Evolutionary conservation across 2,329 filamentous ascomycete genomes (phyloP), one percentile per base, ranked within the genome.

Genomic region (Pyricularia sp.): DNA sequence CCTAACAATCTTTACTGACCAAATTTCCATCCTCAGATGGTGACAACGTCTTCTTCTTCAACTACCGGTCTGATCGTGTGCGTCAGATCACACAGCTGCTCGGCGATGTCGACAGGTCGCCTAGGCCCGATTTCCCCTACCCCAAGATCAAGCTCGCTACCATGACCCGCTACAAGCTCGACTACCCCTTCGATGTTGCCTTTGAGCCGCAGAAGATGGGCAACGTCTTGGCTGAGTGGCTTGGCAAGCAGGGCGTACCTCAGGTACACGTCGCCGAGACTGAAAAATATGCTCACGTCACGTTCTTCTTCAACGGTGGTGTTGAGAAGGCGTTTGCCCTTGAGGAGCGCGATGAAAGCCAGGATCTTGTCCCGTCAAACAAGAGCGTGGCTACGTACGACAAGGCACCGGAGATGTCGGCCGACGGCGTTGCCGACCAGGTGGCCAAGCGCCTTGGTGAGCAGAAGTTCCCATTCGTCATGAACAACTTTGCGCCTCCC

Each of bases 401-500:
- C 77, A 83, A 90, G 71, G 88, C 96, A 61, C 94, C 94, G 60
- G 91, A 93, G 79, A 99, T 99, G 94, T 96, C 91, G 72, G 93
- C 93, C 70, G 90, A 88, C 70, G 89, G 84, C 60, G 94, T 99
- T 16, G 94, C 91, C 62, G 84, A 96, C 73, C 93, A 96, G 81
- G 89, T 96, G 66, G 85, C 81, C 76, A 94, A 97, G 82, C 88
- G 93, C 66, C 88, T 99, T 69, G 84, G 77, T 30, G 91, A 96
- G 77, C 86, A 88, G 73, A 87, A 90, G 74, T 97, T 93, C 79
- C 92, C 94, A 74, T 97, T 99, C 74, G 83, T 99, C 77, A 99
- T 99, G 94, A 97, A 97, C 87, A 99, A 99, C 86, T 97, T 99
- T 78, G 94, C 94, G 57, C 94, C 94, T 57, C 94, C 94, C 22